Evolutionary conservation across 2,329 filamentous ascomycete species (phyloP).

Genomic region (Exophiala aquamarina): DNA sequence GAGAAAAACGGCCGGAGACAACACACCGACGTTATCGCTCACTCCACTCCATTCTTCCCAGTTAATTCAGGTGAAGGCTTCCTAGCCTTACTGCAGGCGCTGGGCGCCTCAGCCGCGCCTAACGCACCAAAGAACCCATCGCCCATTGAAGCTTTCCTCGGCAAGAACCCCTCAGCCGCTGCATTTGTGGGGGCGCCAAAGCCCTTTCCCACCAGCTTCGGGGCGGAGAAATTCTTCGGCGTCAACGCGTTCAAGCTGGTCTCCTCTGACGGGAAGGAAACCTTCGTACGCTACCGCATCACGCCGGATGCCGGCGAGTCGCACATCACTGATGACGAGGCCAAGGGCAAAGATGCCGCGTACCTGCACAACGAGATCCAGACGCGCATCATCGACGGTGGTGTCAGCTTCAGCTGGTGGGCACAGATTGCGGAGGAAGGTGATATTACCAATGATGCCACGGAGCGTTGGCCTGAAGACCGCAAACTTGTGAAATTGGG

Average conservation of each 20-base stretch:
- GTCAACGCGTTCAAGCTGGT: conserved; percentile 36
- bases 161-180: conserved; percentile 46
- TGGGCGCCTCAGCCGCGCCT: conserved; percentile 35
- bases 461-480: conserved; percentile 54
- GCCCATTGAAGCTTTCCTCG: conserved; percentile 39
- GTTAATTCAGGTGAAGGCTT: conserved; percentile 54
- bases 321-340: conserved; percentile 39
- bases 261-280: conserved; percentile 44
- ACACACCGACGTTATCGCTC: conserved; percentile 59
- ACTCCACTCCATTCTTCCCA: conserved; percentile 55
- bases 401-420: conserved; percentile 48
- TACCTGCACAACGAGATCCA: conserved; percentile 54
- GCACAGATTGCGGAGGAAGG: conserved; percentile 53
- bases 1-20: conserved; percentile 37
- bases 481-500: conserved; percentile 54
- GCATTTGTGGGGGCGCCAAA: conserved; percentile 53
- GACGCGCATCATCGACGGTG: conserved; percentile 34
- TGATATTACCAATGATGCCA: conserved; percentile 50
- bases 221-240: conserved; percentile 46
- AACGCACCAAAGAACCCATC: conserved; percentile 20
- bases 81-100: conserved; percentile 48
- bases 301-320: conserved; percentile 46
- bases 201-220: conserved; percentile 51
- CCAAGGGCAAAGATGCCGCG: conserved; percentile 38
- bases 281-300: conserved; percentile 51